Evolutionary conservation across 805 yeast species (phyloP).

Genomic region (Pichia gijzeniarum): DNA sequence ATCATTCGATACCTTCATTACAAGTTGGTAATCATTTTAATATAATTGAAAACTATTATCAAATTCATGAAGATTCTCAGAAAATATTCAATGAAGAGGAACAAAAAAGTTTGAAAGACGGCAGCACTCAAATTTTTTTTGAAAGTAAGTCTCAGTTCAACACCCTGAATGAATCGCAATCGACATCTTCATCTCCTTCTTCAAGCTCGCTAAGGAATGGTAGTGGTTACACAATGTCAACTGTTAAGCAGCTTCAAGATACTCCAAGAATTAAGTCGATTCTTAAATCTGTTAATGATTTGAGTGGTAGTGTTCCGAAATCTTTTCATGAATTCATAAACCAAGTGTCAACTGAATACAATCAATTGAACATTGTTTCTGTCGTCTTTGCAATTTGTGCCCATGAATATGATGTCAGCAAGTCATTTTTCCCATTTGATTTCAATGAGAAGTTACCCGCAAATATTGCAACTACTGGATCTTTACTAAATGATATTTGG

Average conservation of each 20-base stretch:
- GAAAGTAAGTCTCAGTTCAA: no score
- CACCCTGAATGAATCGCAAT: no score
- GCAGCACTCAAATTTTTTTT: no score
- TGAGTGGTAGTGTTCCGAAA: conserved; percentile 43
- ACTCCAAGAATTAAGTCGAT: conserved; percentile 91
- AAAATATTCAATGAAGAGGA: conserved; percentile 18
- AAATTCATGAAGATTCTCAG: conserved; percentile 6
- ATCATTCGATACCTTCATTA: conserved; percentile 86
- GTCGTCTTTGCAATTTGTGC: conserved; percentile 69
- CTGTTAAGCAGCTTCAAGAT: conserved; percentile 81
- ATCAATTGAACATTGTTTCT: conserved; percentile 56
- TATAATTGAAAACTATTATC: conserved; percentile 23
- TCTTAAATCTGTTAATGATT: conserved; percentile 80
- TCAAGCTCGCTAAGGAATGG: conserved; percentile 18
- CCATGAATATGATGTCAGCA: conserved; percentile 36
- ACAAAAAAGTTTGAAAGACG: conserved; percentile 1
- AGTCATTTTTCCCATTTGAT: conserved; percentile 22
- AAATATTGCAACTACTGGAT: conserved; percentile 21
- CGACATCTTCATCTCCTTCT: conserved; percentile 7
- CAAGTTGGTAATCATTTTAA: conserved; percentile 55
- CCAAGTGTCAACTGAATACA: conserved; percentile 15
- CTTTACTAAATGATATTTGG: conserved; percentile 68
- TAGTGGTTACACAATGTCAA: conserved; percentile 32
- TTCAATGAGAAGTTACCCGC: conserved; percentile 9
- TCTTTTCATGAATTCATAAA: conserved; percentile 39